A percentile compares a stretch with the other conserved stretches of the same genome.
Conservation (phyloP, 2,329 filamentous ascomycete genomes). For the Microsporum audouinii region DNA sequence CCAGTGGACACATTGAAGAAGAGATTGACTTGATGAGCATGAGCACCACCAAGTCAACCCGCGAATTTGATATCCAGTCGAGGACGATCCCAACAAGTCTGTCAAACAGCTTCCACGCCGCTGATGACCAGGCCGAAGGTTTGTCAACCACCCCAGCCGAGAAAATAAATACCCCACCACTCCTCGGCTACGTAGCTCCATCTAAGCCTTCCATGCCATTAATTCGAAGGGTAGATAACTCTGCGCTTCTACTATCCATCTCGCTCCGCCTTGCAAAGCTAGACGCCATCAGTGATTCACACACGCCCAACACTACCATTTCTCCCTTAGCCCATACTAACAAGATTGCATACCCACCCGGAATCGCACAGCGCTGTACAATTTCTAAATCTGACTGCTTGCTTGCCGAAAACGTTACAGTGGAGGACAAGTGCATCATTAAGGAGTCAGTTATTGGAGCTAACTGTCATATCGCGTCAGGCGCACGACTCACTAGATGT, state of each 20-base stretch:
- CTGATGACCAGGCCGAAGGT: conserved; percentile 8
- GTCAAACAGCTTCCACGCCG: conserved; percentile 2
- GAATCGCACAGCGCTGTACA: conserved; percentile 67
- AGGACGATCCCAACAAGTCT: conserved; percentile 14
- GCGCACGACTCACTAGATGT: conserved; percentile 78
- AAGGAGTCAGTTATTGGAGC: conserved; percentile 84
- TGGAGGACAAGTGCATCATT: conserved; percentile 82
- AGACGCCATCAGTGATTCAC: conserved; percentile 46
- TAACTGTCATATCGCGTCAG: conserved; percentile 73
- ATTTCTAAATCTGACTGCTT: conserved; percentile 73
- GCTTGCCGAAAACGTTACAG: conserved; percentile 75
- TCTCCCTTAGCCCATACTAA: conserved; percentile 66
- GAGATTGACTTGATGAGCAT: conserved; percentile 44
- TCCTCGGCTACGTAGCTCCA: conserved; percentile 70
- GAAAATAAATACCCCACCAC: conserved; percentile 51
- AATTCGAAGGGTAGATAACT: conserved; percentile 79
- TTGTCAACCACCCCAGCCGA: conserved; percentile 4
- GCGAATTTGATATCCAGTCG: conserved; percentile 8
- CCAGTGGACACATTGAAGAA: conserved; percentile 36
- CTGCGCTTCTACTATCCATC: conserved; percentile 65
- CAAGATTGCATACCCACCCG: conserved; percentile 75
- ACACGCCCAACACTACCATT: conserved; percentile 39
- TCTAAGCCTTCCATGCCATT: conserved; percentile 45
- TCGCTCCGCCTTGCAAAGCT: conserved; percentile 82
- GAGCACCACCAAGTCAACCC: conserved; percentile 40